Evolutionary conservation across 164 flowering plant genomes (phyloP), one percentile per base, ranked within the genome.

Genomic region (Tetrastigma voinierianum): DNA sequence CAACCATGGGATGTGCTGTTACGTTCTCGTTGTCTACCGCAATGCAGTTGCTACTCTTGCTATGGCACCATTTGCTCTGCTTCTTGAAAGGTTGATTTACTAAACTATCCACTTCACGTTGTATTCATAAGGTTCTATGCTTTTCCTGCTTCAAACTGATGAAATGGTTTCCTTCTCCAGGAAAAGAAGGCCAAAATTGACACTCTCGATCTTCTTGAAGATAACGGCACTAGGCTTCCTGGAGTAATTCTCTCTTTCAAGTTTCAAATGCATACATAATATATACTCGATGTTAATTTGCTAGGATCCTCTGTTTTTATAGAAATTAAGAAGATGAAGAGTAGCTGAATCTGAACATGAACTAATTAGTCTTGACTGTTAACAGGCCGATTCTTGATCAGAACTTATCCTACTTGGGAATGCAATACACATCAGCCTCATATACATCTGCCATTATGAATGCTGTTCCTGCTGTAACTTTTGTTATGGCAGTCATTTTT

Each of bases 401-500:
- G 63, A 85, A 85, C 52, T 56, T 82, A 61, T 81, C 72, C 74
- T 85, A 78, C 44, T 56, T 64, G n/a, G 86, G 86, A 2, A 81
- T 85, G 89, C 79, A 79, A 70, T 73, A 72, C 15, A 83, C 86
- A 8, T 76, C 84, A 10, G 85, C 89, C 23, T 76, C 85, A 11
- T 83, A 83, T 57, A 21, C 82, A 19, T 18, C 82, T 20, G 76
- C 88, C 16, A 74, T 84, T 83, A 45, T 67, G 77, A 84, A 84
- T 71, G 53, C 77, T 9, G 73, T 81, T 61, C 84, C 84, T 1
- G 79, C 83, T 13, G 66, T 79, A 13, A 83, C 87, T 46, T 83
- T 81, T 46, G 62, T 79, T 17, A 74, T 83, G 24, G 87, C 87
- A 0, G 44, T 72, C 2, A 58, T 81, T 70, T 47, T 71, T 40